These are phyloP conservation scores for Ceratocystis destructans DNA, from an alignment of 2,329 filamentous ascomycete species.

Conservation along the genomic window DNA sequence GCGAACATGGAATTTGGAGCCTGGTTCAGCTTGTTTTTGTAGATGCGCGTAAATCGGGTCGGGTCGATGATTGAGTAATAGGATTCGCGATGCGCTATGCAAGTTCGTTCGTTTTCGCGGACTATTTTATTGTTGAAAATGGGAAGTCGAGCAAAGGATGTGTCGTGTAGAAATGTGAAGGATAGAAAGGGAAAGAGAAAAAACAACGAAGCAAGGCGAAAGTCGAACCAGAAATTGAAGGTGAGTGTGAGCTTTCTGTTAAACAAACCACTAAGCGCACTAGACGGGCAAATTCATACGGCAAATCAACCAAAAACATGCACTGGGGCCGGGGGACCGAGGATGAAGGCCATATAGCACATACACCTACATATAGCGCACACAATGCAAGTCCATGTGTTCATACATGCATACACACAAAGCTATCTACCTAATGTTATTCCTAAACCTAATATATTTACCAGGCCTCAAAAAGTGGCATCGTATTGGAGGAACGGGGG, in stretches of 20 bases:
- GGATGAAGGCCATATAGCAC: neutral
- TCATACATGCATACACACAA: neutral
- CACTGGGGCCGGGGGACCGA: neutral
- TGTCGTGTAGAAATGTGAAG: neutral
- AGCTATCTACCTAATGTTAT: neutral
- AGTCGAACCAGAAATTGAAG: too few species aligned
- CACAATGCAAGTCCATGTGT: neutral
- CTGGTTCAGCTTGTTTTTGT: neutral
- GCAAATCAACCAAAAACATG: neutral
- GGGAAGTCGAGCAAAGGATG: neutral
- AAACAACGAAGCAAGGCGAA: too few species aligned
- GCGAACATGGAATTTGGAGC: neutral
- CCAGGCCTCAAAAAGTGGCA: too few species aligned
- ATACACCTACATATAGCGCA: neutral
- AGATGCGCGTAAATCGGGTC: neutral
- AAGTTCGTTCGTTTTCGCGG: neutral
- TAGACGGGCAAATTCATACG: neutral
- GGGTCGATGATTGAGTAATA: neutral
- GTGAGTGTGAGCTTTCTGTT: too few species aligned
- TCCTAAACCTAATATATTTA: too few species aligned
- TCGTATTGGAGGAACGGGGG: too few species aligned
- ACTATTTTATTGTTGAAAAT: neutral
- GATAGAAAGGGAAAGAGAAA: neutral
- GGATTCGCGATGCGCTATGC: neutral
- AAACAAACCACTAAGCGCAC: neutral